Conservation (phyloP, 2,329 filamentous ascomycete species). For the Cercospora sp. region DNA sequence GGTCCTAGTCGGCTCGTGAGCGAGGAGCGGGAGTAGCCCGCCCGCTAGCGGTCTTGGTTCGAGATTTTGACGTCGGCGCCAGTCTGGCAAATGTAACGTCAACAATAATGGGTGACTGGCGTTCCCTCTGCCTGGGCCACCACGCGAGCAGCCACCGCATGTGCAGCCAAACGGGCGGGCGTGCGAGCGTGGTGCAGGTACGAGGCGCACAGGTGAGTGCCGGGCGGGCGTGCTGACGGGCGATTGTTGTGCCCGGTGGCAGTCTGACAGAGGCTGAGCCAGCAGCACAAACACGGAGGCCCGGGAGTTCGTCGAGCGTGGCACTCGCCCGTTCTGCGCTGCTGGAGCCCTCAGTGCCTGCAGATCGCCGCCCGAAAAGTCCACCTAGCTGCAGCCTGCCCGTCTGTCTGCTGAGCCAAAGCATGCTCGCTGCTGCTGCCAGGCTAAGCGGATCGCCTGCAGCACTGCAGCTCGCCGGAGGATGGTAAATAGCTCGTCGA, state of each 20-base stretch:
- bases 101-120: background rate
- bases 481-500: background rate
- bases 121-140: background rate
- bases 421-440: background rate
- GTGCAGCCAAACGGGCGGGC: background rate
- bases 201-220: background rate
- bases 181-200: background rate
- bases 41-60: background rate
- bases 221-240: conserved; percentile 4
- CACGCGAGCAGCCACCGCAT: background rate
- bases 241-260: background rate
- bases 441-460: background rate
- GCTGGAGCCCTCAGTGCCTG: conserved; percentile 13
- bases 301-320: conserved; percentile 1
- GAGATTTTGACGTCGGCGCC: background rate
- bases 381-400: background rate
- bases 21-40: background rate
- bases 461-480: background rate
- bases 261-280: conserved; percentile 13
- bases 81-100: conserved; percentile 3
- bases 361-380: conserved; percentile 15
- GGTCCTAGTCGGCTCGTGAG: no score
- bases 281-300: conserved; percentile 2
- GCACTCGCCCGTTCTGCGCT: background rate
- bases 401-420: background rate